Evolutionary conservation across 2,329 filamentous ascomycete species (phyloP).

Genomic region (Dactylella cylindrospora): DNA sequence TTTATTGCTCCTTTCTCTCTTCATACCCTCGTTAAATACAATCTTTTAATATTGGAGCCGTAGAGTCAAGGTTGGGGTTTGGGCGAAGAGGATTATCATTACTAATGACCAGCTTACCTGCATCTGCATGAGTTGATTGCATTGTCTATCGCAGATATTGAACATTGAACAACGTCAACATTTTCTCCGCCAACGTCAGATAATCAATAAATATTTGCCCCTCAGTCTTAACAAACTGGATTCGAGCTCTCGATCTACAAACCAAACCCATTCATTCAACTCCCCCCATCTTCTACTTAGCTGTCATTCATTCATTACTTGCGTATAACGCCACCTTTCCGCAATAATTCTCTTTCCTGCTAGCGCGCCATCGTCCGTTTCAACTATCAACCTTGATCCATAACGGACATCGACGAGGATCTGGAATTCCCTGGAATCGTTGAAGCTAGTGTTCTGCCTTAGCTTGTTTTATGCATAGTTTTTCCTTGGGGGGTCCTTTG

Average conservation of each 20-base stretch:
- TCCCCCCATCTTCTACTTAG: conserved; percentile 17
- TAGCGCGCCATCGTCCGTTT: conserved; percentile 35
- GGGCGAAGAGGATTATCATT: too few species aligned
- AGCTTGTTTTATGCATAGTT: conserved; percentile 7
- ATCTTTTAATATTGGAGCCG: too few species aligned
- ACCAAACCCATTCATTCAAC: not conserved
- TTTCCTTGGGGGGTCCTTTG: not conserved
- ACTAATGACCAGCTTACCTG: not conserved
- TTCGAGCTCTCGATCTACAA: not conserved
- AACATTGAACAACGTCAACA: not conserved
- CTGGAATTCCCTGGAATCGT: too few species aligned
- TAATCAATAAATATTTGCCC: too few species aligned
- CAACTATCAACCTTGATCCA: conserved; percentile 40
- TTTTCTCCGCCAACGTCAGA: too few species aligned
- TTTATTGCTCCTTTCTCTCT: too few species aligned
- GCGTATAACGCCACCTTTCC: conserved; percentile 27
- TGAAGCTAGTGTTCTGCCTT: conserved; percentile 24
- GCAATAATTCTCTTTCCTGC: conserved; percentile 10
- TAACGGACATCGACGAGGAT: too few species aligned
- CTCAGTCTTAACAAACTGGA: not conserved
- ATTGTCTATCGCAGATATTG: not conserved
- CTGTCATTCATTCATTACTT: conserved; percentile 26
- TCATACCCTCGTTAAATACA: too few species aligned
- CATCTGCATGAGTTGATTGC: not conserved
- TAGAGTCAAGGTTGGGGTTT: too few species aligned